Evolutionary conservation across 768 basidiomycete species (phyloP), one percentile per base, ranked within the genome.

Genomic region (Leccinum pellstonianum): DNA sequence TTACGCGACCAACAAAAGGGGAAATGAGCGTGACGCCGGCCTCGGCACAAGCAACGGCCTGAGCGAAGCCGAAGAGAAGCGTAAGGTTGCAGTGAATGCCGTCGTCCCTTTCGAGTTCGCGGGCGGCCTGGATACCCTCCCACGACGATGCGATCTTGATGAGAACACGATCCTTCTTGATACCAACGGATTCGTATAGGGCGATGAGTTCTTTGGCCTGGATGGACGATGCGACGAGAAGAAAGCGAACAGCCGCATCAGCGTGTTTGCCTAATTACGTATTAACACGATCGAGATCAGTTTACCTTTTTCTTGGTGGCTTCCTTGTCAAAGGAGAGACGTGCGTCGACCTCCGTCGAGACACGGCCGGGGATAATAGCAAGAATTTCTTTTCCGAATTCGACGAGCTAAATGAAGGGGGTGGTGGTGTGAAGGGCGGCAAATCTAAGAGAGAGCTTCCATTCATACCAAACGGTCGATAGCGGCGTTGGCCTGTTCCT

Each of bases 71-170:
- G 80, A 99, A 99, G 65, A 98, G 87, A 68, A 99, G 90, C 54
- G 97, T 99, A 65, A 99, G 86, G 81, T 99, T 98, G 83, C 95
- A 98, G 86, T 96, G 95, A 77, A 99, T 98, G 63, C 83, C 84
- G 59, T 97, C 87, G 66, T 96, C 90, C 62, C 83, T 76, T 81
- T 99, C 97, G 65, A 99, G 88, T 77, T 95, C 89, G 63, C 94
- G 87, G 38, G 97, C 97, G 60, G 97, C 97, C 77, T 99, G 96
- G 80, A 99, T 99, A 77, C 97, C 97, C 79, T 98, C 97, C 92
- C 93, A 99, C 52, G 95, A 95, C 43, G 97, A 96, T 31, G 96
- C 97, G 72, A 99, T 98, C 83, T 99, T 99, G 86, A 99, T 98
- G 67, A 99, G 82, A 63, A 99, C 81, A 63, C 97, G 93, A 47